Evolutionary conservation across 805 yeast genomes (phyloP), one percentile per base, ranked within the genome.

Genomic region (Sugiyamaella americana): DNA sequence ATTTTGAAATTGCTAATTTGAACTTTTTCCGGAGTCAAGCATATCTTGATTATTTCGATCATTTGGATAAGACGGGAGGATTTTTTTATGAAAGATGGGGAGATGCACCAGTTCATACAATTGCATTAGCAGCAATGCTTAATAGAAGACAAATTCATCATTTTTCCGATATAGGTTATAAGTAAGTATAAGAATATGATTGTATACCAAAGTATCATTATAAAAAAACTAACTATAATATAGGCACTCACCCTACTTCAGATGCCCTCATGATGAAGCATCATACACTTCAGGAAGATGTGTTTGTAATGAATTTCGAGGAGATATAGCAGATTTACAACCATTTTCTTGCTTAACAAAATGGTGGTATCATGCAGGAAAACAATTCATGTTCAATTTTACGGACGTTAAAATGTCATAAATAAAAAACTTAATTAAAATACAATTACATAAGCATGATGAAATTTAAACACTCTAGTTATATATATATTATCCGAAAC

Each of bases 61-160:
- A 75, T 58, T 72, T 86, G 51, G 93, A 87, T 60, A 65, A 68
- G 38, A 69, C 80, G 1, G 89, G 94, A 50, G 94, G 94, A 2
- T 82, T 88, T 61, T 87, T 84, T 70, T 87, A 87, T 66, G 96
- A 87, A 64, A 68, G 96, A 49, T 88, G 96, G 96, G 96, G 96
- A 13, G 96, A 88, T 66, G 96, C 96, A 0, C 96, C 96, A 0
- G 85, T 87, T 13, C 96, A 87, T 62, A 71, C 91, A 0, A 69
- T 87, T 23, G 95, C 79, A 1, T 80, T 76, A 1, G 62, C 84
- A 0, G 61, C 85, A 37, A 61, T 85, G 38, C 64, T 85, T 51
- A 76, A 79, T 51, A 73, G 69, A 44, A 61, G 69, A 16, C 82
- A 86, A 59, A 65, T 88, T 37, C 83, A 81, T 59, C 87, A 83